Evolutionary conservation across 805 yeast genomes (phyloP), one percentile per base, ranked within the genome.

Genomic region (Schwanniomyces polymorphus): DNA sequence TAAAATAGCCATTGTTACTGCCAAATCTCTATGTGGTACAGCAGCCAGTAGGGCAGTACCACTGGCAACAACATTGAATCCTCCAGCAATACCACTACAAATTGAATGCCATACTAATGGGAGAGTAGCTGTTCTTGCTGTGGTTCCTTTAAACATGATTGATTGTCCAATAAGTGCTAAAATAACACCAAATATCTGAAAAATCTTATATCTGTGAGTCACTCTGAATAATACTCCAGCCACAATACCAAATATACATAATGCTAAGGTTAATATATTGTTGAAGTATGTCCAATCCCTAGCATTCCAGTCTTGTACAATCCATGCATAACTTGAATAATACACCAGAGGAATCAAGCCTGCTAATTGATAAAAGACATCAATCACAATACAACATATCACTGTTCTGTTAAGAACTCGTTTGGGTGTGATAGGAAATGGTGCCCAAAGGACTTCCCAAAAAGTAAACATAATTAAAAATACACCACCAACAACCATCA

Each of bases 1-100:
- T 31, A 72, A 48, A 18, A 74, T 41, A 0, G 75, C 60, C 39
- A 74, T 67, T 45, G 66, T 65, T 49, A 66, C 53, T 14, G 78
- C 71, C 46, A 70, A 60, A 56, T 70, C 75, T 42, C 70, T 70
- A 50, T 66, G 70, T 40, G 72, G 72, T 26, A 74, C 75, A 18
- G 75, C 65, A 3, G 74, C 38, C 17, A 16, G 38, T 7, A 8
- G 61, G 6, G 75, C 67, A 17, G 70, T 64, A 42, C 59, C 61
- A 7, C 72, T 57, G 35, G 70, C 72, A 46, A 70, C 57, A 39
- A 61, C 68, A 16, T 66, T 56, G 42, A 63, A 63, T 33, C 75
- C 71, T 52, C 74, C 78, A 28, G 72, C 78, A 38, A 71, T 60
- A 50, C 75, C 70, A 34, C 64, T 57, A 43, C 71, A 55, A 31